Percentiles rank a stretch among this genome's conserved stretches.
Evolutionary conservation across 2,329 filamentous ascomycete genomes (phyloP).

Genomic region (Purpureocillium lavendulum): DNA sequence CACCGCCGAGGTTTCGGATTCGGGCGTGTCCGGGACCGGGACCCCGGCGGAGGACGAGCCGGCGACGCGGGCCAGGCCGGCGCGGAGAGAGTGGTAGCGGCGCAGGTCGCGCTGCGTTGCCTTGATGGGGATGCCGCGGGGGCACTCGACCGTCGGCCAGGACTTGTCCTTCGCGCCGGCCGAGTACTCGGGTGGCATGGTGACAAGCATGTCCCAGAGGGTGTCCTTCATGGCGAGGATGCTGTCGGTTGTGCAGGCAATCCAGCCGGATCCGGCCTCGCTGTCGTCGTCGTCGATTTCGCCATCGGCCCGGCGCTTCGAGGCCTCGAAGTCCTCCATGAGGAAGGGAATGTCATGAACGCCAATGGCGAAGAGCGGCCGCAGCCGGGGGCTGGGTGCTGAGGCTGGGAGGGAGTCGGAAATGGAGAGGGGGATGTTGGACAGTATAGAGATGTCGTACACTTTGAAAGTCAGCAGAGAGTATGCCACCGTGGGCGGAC

Average conservation of each 20-base stretch:
- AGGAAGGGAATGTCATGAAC: constrained; percentile 86
- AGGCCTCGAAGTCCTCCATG: constrained; percentile 47
- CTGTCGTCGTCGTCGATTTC: constrained; percentile 31
- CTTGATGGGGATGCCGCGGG: constrained; percentile 58
- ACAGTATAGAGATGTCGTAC: constrained; percentile 88
- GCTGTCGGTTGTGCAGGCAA: constrained; percentile 92
- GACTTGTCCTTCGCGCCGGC: constrained; percentile 49
- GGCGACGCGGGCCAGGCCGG: constrained; percentile 47
- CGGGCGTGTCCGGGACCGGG: constrained; percentile 18
- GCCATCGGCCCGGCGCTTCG: constrained; percentile 27
- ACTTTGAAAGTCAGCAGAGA: constrained; percentile 43
- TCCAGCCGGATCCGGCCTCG: constrained; percentile 61
- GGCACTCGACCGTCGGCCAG: constrained; percentile 70
- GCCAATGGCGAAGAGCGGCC: constrained; percentile 85
- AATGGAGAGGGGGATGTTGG: constrained; percentile 73
- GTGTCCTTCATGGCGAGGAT: constrained; percentile 80
- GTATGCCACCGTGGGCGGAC: neutral
- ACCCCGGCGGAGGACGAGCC: constrained; percentile 10
- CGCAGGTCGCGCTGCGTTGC: constrained; percentile 87
- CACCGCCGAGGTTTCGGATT: constrained; percentile 15
- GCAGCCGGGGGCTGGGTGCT: constrained; percentile 56
- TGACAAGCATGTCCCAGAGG: constrained; percentile 84
- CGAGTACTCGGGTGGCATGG: constrained; percentile 59
- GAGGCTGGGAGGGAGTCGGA: constrained; percentile 58
- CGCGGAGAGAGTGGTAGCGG: constrained; percentile 63